phyloP scores from a whole-genome alignment of 2,329 filamentous ascomycete genomes.

The Penicillium sp. region DNA sequence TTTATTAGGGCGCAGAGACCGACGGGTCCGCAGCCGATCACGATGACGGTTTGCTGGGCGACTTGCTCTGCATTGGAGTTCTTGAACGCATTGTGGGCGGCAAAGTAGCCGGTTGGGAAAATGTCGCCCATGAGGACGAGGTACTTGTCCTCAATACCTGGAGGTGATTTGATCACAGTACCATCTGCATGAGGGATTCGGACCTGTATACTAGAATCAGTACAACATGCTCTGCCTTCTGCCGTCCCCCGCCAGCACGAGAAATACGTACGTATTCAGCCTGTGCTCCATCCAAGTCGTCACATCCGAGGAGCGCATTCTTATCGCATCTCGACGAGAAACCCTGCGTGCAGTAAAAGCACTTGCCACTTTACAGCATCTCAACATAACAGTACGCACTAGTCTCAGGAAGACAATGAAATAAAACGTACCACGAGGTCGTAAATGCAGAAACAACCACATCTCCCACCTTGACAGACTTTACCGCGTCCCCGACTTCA shows the following conservation, averaged over 20 bases:
- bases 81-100: slow-evolving; percentile 76
- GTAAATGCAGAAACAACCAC: slow-evolving; percentile 85
- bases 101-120: slow-evolving; percentile 84
- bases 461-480: slow-evolving; percentile 73
- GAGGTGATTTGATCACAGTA: slow-evolving; percentile 75
- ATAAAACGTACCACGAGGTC: slow-evolving; percentile 66
- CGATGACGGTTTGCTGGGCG: slow-evolving; percentile 71
- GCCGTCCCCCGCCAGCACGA: not conserved
- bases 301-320: slow-evolving; percentile 71
- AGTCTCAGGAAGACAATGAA: not conserved
- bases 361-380: slow-evolving; percentile 59
- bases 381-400: not conserved
- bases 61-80: slow-evolving; percentile 63
- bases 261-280: slow-evolving; percentile 68
- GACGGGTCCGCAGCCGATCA: slow-evolving; percentile 85
- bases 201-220: slow-evolving; percentile 47
- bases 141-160: slow-evolving; percentile 72
- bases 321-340: slow-evolving; percentile 78
- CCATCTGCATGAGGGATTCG: slow-evolving; percentile 80
- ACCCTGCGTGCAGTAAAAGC: slow-evolving; percentile 82
- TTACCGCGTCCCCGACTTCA: slow-evolving; percentile 70
- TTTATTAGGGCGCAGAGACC: slow-evolving; percentile 83
- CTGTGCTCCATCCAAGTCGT: slow-evolving; percentile 74
- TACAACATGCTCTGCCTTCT: slow-evolving; percentile 1
- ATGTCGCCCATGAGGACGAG: slow-evolving; percentile 92